Conservation (phyloP, 1,284 basidiomycete genomes). For the Apiotrichum akiyoshidainum region DNA sequence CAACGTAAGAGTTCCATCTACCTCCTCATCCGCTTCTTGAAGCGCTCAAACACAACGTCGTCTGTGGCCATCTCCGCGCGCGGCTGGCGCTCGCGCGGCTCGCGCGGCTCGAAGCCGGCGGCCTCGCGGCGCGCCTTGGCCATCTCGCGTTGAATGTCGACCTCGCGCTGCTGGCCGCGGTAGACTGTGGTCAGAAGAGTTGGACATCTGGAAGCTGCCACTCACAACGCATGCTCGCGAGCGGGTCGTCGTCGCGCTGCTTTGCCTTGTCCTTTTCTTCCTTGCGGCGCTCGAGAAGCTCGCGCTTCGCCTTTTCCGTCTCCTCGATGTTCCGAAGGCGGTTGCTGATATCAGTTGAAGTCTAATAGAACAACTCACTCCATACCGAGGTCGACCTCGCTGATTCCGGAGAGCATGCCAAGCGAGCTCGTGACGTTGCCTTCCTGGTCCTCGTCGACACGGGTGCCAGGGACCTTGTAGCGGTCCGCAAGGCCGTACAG, state of each 20-base stretch:
- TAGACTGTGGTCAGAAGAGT: slow-evolving; percentile 61
- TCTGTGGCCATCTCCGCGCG: slow-evolving; percentile 76
- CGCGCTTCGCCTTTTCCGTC: slow-evolving; percentile 89
- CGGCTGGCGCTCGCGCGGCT: slow-evolving; percentile 31
- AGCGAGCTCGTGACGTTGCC: slow-evolving; percentile 88
- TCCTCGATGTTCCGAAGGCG: slow-evolving; percentile 93
- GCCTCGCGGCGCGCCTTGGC: slow-evolving; percentile 79
- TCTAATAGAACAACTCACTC: slow-evolving; percentile 63
- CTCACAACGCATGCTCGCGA: slow-evolving; percentile 79
- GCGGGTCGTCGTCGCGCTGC: slow-evolving; percentile 58
- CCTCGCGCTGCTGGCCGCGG: slow-evolving; percentile 67
- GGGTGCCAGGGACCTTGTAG: slow-evolving; percentile 49
- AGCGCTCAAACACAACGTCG: slow-evolving; percentile 66
- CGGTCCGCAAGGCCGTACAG: slow-evolving; percentile 74
- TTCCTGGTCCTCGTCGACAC: slow-evolving; percentile 59
- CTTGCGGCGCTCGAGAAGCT: slow-evolving; percentile 68
- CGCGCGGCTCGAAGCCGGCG: slow-evolving; percentile 61
- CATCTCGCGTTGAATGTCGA: slow-evolving; percentile 76
- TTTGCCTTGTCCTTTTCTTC: slow-evolving; percentile 26
- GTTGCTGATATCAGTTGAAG: slow-evolving; percentile 55
- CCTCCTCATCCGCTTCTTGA: slow-evolving; percentile 47
- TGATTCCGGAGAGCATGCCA: slow-evolving; percentile 92
- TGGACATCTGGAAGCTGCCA: slow-evolving; percentile 14
- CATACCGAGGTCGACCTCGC: slow-evolving; percentile 96
- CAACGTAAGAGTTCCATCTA: neutral